Evolutionary conservation across 1,139 yeast genomes (phyloP).

Genomic region (Candida anutae): DNA sequence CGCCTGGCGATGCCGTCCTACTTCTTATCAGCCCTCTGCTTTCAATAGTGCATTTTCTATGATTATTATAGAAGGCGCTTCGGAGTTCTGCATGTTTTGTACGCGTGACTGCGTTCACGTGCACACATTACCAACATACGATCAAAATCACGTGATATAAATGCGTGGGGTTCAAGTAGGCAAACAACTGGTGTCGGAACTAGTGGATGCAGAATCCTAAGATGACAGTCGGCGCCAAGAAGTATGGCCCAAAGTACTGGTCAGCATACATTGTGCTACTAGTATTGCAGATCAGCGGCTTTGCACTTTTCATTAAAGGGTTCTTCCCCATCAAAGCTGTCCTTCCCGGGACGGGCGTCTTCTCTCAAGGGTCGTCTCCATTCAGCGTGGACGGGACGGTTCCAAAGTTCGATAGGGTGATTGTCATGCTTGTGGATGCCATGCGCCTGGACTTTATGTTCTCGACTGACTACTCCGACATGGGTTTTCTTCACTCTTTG

Average conservation of each 20-base stretch:
- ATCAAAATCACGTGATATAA: too few species aligned
- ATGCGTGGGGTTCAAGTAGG: too few species aligned
- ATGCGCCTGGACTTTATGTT: conserved; percentile 82
- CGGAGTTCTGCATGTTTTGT: too few species aligned
- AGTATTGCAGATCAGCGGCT: conserved; percentile 35
- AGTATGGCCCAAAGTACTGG: conserved; percentile 3
- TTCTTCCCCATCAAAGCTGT: conserved; percentile 85
- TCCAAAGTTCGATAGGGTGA: conserved; percentile 58
- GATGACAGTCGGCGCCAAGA: background rate
- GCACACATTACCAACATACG: too few species aligned
- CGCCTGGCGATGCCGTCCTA: too few species aligned
- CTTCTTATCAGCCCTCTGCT: too few species aligned
- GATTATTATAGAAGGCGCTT: too few species aligned
- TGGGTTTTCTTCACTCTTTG: conserved; percentile 59
- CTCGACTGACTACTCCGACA: conserved; percentile 47
- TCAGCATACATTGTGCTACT: conserved; percentile 3
- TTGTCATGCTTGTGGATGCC: conserved; percentile 89
- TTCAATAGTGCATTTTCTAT: too few species aligned
- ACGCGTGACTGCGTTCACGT: too few species aligned
- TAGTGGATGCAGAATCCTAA: too few species aligned
- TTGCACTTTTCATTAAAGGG: conserved; percentile 63
- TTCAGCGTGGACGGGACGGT: conserved; percentile 8
- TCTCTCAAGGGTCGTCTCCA: conserved; percentile 16
- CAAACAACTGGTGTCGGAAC: too few species aligned
- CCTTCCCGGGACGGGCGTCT: conserved; percentile 45